These are phyloP conservation scores for Podaxis mareebaensis DNA, from an alignment of 768 basidiomycete species.

Conservation along the genomic window DNA sequence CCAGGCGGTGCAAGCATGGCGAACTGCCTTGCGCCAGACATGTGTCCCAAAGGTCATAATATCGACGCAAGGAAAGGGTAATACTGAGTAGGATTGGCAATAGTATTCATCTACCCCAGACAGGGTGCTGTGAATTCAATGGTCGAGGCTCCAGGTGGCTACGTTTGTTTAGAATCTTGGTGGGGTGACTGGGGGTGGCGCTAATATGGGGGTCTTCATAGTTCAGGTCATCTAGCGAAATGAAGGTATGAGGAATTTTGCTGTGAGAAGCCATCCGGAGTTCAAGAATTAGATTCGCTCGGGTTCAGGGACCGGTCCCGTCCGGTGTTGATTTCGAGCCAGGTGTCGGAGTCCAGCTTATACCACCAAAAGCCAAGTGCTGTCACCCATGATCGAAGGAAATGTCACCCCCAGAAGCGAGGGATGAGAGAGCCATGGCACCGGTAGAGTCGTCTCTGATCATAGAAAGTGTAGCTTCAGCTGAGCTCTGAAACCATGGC, in stretches of 20 bases:
- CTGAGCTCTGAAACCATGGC: no score
- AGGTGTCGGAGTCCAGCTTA: no score
- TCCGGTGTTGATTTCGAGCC: background rate
- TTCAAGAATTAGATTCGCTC: background rate
- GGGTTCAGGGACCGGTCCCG: background rate
- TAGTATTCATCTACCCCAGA: background rate
- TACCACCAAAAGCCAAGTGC: no score
- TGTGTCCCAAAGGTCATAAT: background rate
- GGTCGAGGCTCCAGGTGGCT: background rate
- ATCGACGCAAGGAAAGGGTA: background rate
- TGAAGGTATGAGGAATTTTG: background rate
- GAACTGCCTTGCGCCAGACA: conserved; percentile 8
- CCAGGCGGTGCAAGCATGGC: conserved; percentile 15
- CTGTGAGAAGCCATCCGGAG: background rate
- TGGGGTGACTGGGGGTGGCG: background rate
- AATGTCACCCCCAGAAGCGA: background rate
- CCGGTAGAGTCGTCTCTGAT: background rate
- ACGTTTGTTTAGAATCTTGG: background rate
- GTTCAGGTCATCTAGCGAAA: background rate
- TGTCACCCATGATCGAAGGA: background rate
- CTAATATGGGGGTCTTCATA: no score
- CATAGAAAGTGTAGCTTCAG: no score
- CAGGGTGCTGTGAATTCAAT: background rate
- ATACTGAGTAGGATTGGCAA: background rate
- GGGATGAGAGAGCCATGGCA: background rate